Evolutionary conservation across 768 basidiomycete genomes (phyloP).

Genomic region (Agaricus subrufescens): DNA sequence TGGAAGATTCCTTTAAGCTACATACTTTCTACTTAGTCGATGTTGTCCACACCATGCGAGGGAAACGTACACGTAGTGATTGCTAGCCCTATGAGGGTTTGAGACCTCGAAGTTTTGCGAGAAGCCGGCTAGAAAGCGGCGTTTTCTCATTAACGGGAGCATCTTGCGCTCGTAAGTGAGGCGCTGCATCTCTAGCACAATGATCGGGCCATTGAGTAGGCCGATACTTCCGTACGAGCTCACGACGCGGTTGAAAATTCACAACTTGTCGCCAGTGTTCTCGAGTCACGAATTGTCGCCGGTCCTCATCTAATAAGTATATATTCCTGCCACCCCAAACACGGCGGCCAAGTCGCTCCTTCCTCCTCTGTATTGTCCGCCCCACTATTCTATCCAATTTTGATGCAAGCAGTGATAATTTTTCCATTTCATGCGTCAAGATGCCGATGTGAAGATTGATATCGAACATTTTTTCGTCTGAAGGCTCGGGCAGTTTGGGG

Average conservation of each 20-base stretch:
- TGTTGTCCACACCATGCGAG: too few species aligned
- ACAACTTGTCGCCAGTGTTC: slow-evolving; percentile 48
- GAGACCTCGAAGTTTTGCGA: not conserved
- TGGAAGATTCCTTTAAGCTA: too few species aligned
- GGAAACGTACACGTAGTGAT: not conserved
- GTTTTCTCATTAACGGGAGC: not conserved
- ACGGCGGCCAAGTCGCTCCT: slow-evolving; percentile 75
- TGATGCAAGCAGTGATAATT: slow-evolving; percentile 41
- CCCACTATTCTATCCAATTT: slow-evolving; percentile 38
- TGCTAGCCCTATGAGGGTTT: not conserved
- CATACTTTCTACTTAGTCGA: too few species aligned
- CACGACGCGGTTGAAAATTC: slow-evolving; percentile 33
- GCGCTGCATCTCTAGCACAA: not conserved
- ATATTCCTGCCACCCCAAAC: slow-evolving; percentile 60
- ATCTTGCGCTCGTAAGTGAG: not conserved
- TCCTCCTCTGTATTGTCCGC: slow-evolving; percentile 56
- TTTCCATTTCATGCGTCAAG: slow-evolving; percentile 47
- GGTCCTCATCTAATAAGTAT: slow-evolving; percentile 33
- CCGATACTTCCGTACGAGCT: not conserved
- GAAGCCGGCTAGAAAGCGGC: not conserved
- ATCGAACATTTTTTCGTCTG: slow-evolving; percentile 39
- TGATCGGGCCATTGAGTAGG: not conserved
- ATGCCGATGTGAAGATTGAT: slow-evolving; percentile 52
- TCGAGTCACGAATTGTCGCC: slow-evolving; percentile 31
- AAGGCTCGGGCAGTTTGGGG: slow-evolving; percentile 13